Evolutionary conservation across 2,329 filamentous ascomycete genomes (phyloP).

Genomic region (Westerdykella ornata): DNA sequence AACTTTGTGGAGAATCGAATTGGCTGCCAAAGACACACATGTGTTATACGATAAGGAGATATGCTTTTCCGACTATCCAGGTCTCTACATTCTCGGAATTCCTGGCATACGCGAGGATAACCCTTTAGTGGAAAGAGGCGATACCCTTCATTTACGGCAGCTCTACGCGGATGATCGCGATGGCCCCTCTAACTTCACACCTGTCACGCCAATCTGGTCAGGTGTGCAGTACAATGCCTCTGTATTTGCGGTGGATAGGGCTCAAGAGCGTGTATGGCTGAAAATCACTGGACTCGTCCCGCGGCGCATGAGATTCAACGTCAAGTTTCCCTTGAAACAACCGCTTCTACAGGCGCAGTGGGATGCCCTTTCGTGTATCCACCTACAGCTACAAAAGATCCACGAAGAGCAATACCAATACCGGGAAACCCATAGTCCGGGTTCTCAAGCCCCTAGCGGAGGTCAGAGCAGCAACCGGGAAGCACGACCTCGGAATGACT

Average conservation of each 20-base stretch:
- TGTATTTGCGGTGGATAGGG: slow-evolving; percentile 19
- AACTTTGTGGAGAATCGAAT: slow-evolving; percentile 12
- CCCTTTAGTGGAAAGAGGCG: slow-evolving; percentile 28
- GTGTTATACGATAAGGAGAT: slow-evolving; percentile 11
- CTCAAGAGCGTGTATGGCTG: slow-evolving; percentile 20
- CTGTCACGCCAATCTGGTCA: slow-evolving; percentile 11
- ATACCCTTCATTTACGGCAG: slow-evolving; percentile 28
- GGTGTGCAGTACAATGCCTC: slow-evolving; percentile 16
- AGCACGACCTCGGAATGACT: slow-evolving; percentile 12
- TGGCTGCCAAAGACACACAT: slow-evolving; percentile 7
- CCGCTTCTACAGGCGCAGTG: slow-evolving; percentile 6
- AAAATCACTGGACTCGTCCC: slow-evolving; percentile 10
- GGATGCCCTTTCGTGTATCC: slow-evolving; percentile 9
- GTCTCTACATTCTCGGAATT: slow-evolving; percentile 15
- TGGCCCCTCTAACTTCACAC: slow-evolving; percentile 6
- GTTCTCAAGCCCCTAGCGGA: too few relatives aligned
- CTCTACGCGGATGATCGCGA: slow-evolving; percentile 15
- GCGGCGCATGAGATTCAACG: slow-evolving; percentile 14
- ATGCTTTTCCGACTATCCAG: slow-evolving; percentile 1
- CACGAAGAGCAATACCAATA: slow-evolving; percentile 1
- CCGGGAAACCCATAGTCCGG: neutral
- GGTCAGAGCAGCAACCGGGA: too few relatives aligned
- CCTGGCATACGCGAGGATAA: slow-evolving; percentile 30
- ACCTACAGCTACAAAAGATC: slow-evolving; percentile 3
- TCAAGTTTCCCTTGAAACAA: slow-evolving; percentile 18